These are phyloP conservation scores for Basipetospora chlamydospora DNA, from an alignment of 2,329 filamentous ascomycete genomes.

Conservation along the genomic window DNA sequence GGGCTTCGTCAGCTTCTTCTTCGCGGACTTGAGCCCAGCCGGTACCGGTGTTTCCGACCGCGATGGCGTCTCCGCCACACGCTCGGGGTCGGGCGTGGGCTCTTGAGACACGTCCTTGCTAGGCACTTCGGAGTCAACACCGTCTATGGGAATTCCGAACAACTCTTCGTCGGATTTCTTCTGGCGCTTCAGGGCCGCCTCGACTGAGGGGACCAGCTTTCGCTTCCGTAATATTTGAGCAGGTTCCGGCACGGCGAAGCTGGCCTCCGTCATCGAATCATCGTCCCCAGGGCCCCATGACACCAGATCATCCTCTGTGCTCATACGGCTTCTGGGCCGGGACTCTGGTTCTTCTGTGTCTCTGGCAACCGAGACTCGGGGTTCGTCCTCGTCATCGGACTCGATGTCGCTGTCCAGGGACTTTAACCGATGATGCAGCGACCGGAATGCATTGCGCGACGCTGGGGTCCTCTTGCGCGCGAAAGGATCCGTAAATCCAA, in stretches of 20 bases:
- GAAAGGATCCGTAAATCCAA: slow-evolving; percentile 37
- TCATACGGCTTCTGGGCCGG: slow-evolving; percentile 61
- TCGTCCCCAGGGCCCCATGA: slow-evolving; percentile 39
- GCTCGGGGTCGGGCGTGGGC: slow-evolving; percentile 22
- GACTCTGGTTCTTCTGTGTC: slow-evolving; percentile 83
- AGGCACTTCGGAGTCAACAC: slow-evolving; percentile 27
- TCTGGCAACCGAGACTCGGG: slow-evolving; percentile 43
- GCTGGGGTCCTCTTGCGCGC: slow-evolving; percentile 47
- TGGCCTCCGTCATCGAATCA: slow-evolving; percentile 57
- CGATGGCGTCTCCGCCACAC: slow-evolving; percentile 30
- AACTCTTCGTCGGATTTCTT: slow-evolving; percentile 71
- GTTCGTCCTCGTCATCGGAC: slow-evolving; percentile 67
- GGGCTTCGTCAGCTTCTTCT: slow-evolving; percentile 39
- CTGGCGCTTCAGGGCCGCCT: slow-evolving; percentile 60
- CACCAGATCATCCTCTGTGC: slow-evolving; percentile 40
- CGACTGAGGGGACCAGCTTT: slow-evolving; percentile 56
- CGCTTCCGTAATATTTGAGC: slow-evolving; percentile 48
- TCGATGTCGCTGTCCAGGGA: slow-evolving; percentile 52
- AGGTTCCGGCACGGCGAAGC: slow-evolving; percentile 48
- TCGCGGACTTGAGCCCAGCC: slow-evolving; percentile 31
- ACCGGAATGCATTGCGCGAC: slow-evolving; percentile 50
- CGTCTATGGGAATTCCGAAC: slow-evolving; percentile 44
- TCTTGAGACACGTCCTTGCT: slow-evolving; percentile 17
- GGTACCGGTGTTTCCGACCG: slow-evolving; percentile 32
- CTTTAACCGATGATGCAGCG: slow-evolving; percentile 52